Evolutionary conservation across 1,284 basidiomycete genomes (phyloP).

Genomic region (Irpex sp.): DNA sequence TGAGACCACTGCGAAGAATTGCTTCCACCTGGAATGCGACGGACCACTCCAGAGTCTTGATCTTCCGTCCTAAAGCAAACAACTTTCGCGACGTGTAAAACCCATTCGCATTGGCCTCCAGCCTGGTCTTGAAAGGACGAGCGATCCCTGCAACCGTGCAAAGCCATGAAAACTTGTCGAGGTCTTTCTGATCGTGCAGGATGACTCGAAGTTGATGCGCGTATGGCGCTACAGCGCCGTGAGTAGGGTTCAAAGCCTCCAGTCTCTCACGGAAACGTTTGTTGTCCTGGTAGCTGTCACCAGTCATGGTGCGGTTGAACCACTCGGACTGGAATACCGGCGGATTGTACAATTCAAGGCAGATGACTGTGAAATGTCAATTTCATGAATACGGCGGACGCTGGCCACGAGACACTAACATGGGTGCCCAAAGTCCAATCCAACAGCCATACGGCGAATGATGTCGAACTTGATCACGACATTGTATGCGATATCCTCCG

Average conservation of each 20-base stretch:
- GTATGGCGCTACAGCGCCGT: slow-evolving; percentile 55
- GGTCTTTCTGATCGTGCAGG: slow-evolving; percentile 39
- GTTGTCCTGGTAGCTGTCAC: slow-evolving; percentile 32
- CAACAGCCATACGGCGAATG: slow-evolving; percentile 56
- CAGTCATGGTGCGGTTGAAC: slow-evolving; percentile 48
- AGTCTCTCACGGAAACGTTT: slow-evolving; percentile 52
- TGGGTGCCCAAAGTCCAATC: slow-evolving; percentile 45
- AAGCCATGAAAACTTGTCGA: slow-evolving; percentile 44
- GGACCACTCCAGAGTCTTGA: slow-evolving; percentile 47
- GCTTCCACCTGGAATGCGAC: slow-evolving; percentile 71
- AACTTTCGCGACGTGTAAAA: slow-evolving; percentile 51
- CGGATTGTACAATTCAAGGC: slow-evolving; percentile 60
- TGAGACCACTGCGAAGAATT: slow-evolving; percentile 52
- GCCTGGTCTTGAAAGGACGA: slow-evolving; percentile 30
- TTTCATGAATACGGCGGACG: background rate
- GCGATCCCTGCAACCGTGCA: slow-evolving; percentile 51
- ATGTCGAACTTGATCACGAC: slow-evolving; percentile 54
- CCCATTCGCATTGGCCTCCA: slow-evolving; percentile 43
- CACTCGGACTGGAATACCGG: slow-evolving; percentile 57
- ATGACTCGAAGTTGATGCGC: slow-evolving; percentile 63
- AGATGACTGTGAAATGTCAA: slow-evolving; percentile 42
- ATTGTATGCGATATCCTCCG: slow-evolving; percentile 45
- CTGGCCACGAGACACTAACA: slow-evolving; percentile 26
- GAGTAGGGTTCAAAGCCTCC: slow-evolving; percentile 48
- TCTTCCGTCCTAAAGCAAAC: slow-evolving; percentile 37